phyloP scores from a whole-genome alignment of 1,284 basidiomycete species.

The Paramarasmius palmivorus region DNA sequence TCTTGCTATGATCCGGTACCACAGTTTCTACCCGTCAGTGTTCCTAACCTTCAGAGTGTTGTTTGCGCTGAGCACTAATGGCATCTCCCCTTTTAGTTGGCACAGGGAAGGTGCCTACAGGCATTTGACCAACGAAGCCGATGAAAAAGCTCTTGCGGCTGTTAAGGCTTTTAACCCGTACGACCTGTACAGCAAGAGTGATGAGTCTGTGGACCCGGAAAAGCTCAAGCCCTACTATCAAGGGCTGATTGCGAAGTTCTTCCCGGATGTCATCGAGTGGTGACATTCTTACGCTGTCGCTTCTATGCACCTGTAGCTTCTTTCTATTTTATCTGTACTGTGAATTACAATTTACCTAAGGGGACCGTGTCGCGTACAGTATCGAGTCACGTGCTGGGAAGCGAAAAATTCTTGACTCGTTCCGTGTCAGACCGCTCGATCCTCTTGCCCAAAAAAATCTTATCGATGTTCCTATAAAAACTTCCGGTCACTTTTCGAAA shows the following conservation, averaged over 20 bases:
- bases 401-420: no score
- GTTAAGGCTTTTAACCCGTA: conserved; percentile 86
- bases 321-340: no score
- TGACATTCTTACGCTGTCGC: conserved; percentile 31
- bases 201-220: conserved; percentile 63
- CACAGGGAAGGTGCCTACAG: conserved; percentile 83
- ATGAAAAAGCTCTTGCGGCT: conserved; percentile 61
- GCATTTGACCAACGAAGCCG: conserved; percentile 74
- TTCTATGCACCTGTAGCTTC: no score
- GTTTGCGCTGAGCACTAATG: no score
- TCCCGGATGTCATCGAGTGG: conserved; percentile 80
- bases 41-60: no score
- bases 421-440: no score
- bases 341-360: no score
- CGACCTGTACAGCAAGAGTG: conserved; percentile 89
- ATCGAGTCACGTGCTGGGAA: no score
- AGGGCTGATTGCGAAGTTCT: conserved; percentile 80
- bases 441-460: no score
- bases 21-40: conserved; percentile 77
- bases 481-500: neutral
- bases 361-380: no score
- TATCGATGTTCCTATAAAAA: no score
- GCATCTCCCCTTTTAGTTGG: conserved; percentile 43
- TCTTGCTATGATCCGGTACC: conserved; percentile 91
- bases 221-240: conserved; percentile 83